These are phyloP conservation scores for Lepidopterella palustris DNA, from an alignment of 495 filamentous ascomycete genomes.

Conservation along the genomic window DNA sequence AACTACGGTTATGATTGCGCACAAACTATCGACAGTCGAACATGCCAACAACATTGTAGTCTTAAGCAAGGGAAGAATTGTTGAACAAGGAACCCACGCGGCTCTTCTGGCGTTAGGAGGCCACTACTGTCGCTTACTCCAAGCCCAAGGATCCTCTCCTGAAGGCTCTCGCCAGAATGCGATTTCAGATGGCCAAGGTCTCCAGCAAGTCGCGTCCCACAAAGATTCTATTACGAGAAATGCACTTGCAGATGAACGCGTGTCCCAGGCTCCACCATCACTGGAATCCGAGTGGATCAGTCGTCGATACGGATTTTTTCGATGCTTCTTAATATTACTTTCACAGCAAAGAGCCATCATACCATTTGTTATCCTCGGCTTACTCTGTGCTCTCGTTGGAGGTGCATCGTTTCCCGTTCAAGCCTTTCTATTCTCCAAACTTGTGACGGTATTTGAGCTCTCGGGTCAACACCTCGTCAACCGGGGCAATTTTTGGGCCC, in stretches of 20 bases:
- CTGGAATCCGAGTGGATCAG: background rate
- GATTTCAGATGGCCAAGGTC: background rate
- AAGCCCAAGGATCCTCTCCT: constrained; percentile 23
- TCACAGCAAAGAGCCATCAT: constrained; percentile 11
- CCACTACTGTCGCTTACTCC: constrained; percentile 29
- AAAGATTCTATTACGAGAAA: constrained; percentile 11
- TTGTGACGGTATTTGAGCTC: constrained; percentile 26
- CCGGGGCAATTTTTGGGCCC: constrained; percentile 27
- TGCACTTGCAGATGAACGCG: constrained; percentile 3
- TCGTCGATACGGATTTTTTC: constrained; percentile 12
- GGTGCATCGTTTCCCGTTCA: constrained; percentile 32
- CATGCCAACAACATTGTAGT: constrained; percentile 46
- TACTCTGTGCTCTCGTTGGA: constrained; percentile 6
- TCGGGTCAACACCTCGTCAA: background rate
- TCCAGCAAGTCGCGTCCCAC: background rate
- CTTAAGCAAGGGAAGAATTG: constrained; percentile 45
- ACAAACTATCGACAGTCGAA: constrained; percentile 52
- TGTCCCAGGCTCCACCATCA: background rate
- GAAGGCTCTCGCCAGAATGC: background rate
- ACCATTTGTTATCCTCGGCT: constrained; percentile 4
- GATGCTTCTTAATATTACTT: constrained; percentile 19
- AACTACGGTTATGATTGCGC: constrained; percentile 59
- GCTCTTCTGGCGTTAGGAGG: constrained; percentile 24
- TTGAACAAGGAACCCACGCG: constrained; percentile 29
- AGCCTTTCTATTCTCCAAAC: constrained; percentile 32